Evolutionary conservation across 352 stramenopile genomes (phyloP), one percentile per base, ranked within the genome.

Genomic region (Globisporangium apiculatum): DNA sequence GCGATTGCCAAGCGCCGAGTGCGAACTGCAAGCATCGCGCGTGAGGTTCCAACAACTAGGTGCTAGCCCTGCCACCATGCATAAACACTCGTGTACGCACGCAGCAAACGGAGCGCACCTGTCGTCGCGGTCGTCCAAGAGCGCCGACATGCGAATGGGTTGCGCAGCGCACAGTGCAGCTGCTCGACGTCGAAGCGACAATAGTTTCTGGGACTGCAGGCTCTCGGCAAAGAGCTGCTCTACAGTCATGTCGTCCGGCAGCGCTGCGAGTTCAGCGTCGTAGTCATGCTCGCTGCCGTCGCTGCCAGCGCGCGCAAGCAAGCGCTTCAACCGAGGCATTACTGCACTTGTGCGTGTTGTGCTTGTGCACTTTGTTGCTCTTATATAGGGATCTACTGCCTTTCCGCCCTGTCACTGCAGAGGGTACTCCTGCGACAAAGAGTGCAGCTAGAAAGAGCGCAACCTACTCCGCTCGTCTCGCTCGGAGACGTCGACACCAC

Each of bases 211-310:
- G 14, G 66, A 57, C 47, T 83, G 68, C 17, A 89, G 70, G n/a
- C 65, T 80, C n/a, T 72, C 72, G 3, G 76, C 55, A 37, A 89
- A 75, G 35, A 89, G 67, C 68, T 75, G 65, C 50, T 81, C 74
- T 8, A 67, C 76, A 45, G 70, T 76, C 57, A 51, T 24, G 15
- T 57, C 67, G 43, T 7, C 31, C 51, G 48, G 41, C 0, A 54
- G 14, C 9, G 56, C 63, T 17, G 7, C 15, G 38, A 68, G 58
- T 37, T 50, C 53, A 7, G 67, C 43, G 24, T 68, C 58, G 14
- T 76, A 58, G 1, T 0, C 14, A 36, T 18, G 40, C n/a, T 36
- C 12, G 45, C n/a, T 12, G 1, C 7, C n/a, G 11, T 57, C 4
- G 47, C 36, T 37, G 47, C 9, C 10, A 56, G 14, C 17, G n/a